Evolutionary conservation across 2,329 filamentous ascomycete genomes (phyloP), one percentile per base, ranked within the genome.

Genomic region (Ceratocystis variospora): DNA sequence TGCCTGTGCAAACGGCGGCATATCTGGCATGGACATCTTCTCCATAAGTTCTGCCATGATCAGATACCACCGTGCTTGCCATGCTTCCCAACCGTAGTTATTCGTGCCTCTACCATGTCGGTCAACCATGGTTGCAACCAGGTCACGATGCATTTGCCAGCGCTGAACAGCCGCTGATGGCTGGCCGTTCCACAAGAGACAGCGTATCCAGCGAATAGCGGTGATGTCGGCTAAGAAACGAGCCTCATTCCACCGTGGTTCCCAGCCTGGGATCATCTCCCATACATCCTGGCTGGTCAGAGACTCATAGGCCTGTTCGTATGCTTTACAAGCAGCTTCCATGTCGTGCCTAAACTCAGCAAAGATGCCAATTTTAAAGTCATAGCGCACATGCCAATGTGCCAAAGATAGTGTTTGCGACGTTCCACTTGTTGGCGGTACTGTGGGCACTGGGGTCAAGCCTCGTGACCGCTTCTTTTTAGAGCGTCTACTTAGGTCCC

Each of bases 311-410:
- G 91, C 90, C 73, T 87, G 87, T 72, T 94, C 90, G 71, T 92
- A 96, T 64, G 90, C 91, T 55, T 91, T 84, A 72, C 90, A 80
- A 0, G 94, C 91, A 25, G 85, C 86, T 72, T 96, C 93, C 81
- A 93, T 89, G 74, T 97, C 94, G 73, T 95, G 89, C 7, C 94
- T 84, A 70, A 96, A 96, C 73, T 97, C 93, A 33, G 92, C 90
- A 72, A 97, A 89, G 0, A 96, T 80, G 5, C 87, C 93, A 19
- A 92, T 81, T 74, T 99, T 99, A 77, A 96, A 91, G 72, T 99
- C 93, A 75, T 96, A 96, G 17, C 93, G 87, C 64, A 95, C 87
- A 72, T 90, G 91, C 94, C 93, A 99, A 2, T 90, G 92, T 53
- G 90, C 86, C 8, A 87, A 79, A 1, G 91, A 89, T n/a, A 96